Evolutionary conservation across 371 early-diverging fungal genomes (phyloP), one percentile per base, ranked within the genome.

Genomic region (Cladochytrium tenue): DNA sequence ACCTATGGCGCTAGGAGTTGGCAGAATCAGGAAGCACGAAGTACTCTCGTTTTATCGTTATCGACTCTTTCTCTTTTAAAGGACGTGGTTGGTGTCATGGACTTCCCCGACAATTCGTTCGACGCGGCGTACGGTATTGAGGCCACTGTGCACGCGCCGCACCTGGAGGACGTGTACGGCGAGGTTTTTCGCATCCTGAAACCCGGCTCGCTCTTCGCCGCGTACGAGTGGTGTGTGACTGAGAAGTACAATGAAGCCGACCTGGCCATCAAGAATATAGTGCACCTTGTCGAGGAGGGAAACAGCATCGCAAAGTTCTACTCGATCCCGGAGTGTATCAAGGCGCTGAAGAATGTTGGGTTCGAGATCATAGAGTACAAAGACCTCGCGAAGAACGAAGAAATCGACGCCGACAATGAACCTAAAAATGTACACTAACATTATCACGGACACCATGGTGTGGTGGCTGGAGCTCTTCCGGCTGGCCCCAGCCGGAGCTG

Each of bases 211-310:
- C 77, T 78, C 61, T 94, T 94, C 83, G 93, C 93, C 32, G 85
- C 89, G 72, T 95, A 95, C 80, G 95, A 95, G 81, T 95, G 95
- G 95, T 89, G 90, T 68, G 88, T 90, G 75, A 94, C 94, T 7
- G 92, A 90, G 36, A 81, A 82, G 61, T 96, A 88, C 68, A 89
- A 96, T 72, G 86, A 85, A 36, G 74, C 63, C 57, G 89, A 93
- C 73, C 78, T 88, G 33, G 80, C 79, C 27, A 95, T 94, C 69
- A 82, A 79, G 51, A 82, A 84, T 55, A 88, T 95, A 66, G 88
- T 90, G 62, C 88, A 88, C 62, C 90, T 89, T 32, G 87, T 96
- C 67, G 95, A 95, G 77, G 85, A 89, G 53, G 95, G 95, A 52
- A 91, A 94, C 74, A 90, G 93, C 32, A 88, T 95, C 63, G 88